Percentiles rank a stretch among this genome's conserved stretches.
Conservation (phyloP, 78 protist species). For the Monosiga brevicollis region DNA sequence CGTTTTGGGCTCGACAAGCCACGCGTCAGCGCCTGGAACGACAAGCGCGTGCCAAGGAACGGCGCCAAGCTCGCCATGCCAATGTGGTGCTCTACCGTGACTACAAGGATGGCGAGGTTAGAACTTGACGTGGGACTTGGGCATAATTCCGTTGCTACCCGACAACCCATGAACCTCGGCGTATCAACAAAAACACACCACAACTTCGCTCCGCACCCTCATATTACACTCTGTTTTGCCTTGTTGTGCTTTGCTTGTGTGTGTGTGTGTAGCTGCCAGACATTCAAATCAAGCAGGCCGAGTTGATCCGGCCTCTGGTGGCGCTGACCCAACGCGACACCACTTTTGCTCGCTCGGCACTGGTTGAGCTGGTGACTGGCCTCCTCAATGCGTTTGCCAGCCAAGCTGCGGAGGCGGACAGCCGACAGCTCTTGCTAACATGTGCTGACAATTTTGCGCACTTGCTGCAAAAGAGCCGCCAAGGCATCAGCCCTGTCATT, state of each 20-base stretch:
- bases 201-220: too few relatives aligned
- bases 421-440: too few relatives aligned
- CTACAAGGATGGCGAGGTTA: slow-evolving; percentile 30
- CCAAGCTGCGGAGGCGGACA: background rate
- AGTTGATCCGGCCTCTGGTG: slow-evolving; percentile 10
- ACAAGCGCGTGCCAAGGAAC: too few relatives aligned
- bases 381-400: background rate
- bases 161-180: too few relatives aligned
- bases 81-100: slow-evolving; percentile 4
- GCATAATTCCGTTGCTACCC: too few relatives aligned
- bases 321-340: slow-evolving; percentile 20
- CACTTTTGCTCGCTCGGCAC: background rate
- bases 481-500: background rate
- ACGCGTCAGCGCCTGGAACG: too few relatives aligned
- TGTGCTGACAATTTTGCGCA: too few relatives aligned
- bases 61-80: background rate
- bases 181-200: too few relatives aligned
- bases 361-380: background rate
- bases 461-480: background rate
- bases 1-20: too few relatives aligned
- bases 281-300: slow-evolving; percentile 4
- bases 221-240: background rate
- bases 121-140: too few relatives aligned
- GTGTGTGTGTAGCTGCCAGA: slow-evolving; percentile 17
- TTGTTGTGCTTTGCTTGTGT: background rate